A percentile compares a stretch with the other conserved stretches of the same genome.
Conservation (phyloP, 1,139 yeast species). For the Yamadazyma pseudoaaseri region DNA sequence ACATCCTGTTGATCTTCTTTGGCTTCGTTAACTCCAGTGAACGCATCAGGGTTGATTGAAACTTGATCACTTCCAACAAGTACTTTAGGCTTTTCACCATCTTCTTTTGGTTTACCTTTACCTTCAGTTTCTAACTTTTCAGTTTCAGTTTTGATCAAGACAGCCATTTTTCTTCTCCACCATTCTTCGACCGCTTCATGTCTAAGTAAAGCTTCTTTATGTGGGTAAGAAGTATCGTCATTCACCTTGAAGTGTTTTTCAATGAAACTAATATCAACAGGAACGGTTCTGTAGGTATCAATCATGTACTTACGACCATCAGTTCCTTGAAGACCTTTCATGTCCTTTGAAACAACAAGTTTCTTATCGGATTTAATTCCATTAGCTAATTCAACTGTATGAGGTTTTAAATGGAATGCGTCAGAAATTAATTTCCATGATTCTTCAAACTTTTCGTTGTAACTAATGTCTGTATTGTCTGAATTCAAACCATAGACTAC, state of each 20-base stretch:
- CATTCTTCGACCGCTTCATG: constrained; percentile 88
- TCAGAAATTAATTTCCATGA: constrained; percentile 65
- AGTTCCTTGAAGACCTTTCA: constrained; percentile 83
- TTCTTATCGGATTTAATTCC: constrained; percentile 38
- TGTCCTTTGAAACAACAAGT: constrained; percentile 69
- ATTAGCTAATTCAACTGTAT: constrained; percentile 44
- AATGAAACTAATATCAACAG: constrained; percentile 76
- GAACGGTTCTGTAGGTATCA: constrained; percentile 82
- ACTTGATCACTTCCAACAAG: constrained; percentile 57
- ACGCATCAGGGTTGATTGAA: constrained; percentile 79
- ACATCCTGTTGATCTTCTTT: constrained; percentile 59
- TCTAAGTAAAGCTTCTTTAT: constrained; percentile 73
- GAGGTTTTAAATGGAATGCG: constrained; percentile 75
- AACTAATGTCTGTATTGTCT: constrained; percentile 50
- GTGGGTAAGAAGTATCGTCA: constrained; percentile 66
- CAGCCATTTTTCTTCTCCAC: constrained; percentile 74
- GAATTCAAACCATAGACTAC: constrained; percentile 77
- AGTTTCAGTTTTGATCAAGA: constrained; percentile 49
- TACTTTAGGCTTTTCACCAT: constrained; percentile 47
- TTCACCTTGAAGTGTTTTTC: constrained; percentile 49
- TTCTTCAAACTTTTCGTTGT: constrained; percentile 50
- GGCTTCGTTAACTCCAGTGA: constrained; percentile 43
- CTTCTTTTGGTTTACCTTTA: constrained; percentile 21
- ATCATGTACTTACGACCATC: constrained; percentile 84
- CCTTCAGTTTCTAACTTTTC: constrained; percentile 43